These are phyloP conservation scores for Globisporangium orthogonon DNA, from an alignment of 352 stramenopile genomes.

Conservation along the genomic window DNA sequence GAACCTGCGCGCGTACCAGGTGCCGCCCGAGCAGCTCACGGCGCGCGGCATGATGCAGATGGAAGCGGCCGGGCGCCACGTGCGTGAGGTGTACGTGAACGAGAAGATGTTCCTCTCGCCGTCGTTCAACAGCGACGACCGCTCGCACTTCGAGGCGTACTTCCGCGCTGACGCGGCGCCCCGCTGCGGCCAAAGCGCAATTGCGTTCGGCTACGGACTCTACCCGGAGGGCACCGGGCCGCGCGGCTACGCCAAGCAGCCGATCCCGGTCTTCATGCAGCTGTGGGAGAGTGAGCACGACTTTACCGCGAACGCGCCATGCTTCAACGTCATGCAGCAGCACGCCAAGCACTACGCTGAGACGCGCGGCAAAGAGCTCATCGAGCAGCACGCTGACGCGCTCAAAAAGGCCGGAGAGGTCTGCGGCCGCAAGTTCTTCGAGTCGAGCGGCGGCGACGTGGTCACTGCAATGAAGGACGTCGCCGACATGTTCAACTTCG, in stretches of 20 bases:
- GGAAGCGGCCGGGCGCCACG: constrained; percentile 47
- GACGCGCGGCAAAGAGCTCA: constrained; percentile 28
- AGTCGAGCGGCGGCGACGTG: constrained; percentile 20
- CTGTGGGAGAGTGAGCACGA: constrained; percentile 74
- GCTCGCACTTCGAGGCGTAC: constrained; percentile 63
- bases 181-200: constrained; percentile 62
- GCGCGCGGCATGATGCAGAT: constrained; percentile 70
- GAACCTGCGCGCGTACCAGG: constrained; percentile 52
- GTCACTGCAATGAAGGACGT: constrained; percentile 71
- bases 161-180: constrained; percentile 66
- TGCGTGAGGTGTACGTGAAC: constrained; percentile 65
- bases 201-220: constrained; percentile 60
- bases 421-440: constrained; percentile 49
- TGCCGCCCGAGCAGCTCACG: constrained; percentile 69
- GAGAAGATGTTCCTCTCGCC: constrained; percentile 54
- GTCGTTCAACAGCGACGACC: constrained; percentile 57
- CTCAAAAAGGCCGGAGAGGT: constrained; percentile 29
- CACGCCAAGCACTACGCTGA: constrained; percentile 43
- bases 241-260: constrained; percentile 47
- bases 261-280: constrained; percentile 76
- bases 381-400: constrained; percentile 31
- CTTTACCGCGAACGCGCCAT: constrained; percentile 66
- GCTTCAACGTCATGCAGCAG: constrained; percentile 47
- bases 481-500: constrained; percentile 68
- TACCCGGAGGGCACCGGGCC: constrained; percentile 65